A percentile compares a stretch with the other conserved stretches of the same genome.
Evolutionary conservation across 495 filamentous ascomycete species (phyloP).

Genomic region (Penicillium maclennaniae): DNA sequence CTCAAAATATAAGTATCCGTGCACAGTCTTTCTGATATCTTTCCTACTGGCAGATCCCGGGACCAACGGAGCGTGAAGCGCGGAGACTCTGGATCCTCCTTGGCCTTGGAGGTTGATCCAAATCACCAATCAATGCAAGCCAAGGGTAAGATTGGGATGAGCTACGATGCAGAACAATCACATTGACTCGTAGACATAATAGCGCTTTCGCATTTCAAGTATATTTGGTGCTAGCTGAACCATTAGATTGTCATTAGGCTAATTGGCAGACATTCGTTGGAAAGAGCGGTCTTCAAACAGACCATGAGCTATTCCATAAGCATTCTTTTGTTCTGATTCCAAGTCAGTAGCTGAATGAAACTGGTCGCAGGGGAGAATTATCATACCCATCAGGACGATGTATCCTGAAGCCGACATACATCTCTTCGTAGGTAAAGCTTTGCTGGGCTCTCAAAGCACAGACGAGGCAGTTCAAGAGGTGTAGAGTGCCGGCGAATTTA

Average conservation of each 20-base stretch:
- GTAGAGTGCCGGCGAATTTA: conserved; percentile 8
- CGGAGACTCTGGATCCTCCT: not conserved
- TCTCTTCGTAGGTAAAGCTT: conserved; percentile 8
- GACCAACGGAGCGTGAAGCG: not conserved
- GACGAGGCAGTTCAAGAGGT: not conserved
- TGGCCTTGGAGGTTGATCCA: not conserved
- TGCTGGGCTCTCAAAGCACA: not conserved
- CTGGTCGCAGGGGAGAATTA: not conserved
- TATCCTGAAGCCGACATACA: conserved; percentile 32
- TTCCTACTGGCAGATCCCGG: not conserved
- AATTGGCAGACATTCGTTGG: not conserved
- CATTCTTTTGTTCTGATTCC: conserved; percentile 10
- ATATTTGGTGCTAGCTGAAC: conserved; percentile 1
- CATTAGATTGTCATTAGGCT: conserved; percentile 3
- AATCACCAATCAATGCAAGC: not conserved
- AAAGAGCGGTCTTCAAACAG: not conserved
- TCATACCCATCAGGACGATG: conserved; percentile 29
- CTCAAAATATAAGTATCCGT: not conserved
- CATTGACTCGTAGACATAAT: not conserved
- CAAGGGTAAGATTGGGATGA: not conserved
- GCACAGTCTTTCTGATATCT: too few relatives aligned
- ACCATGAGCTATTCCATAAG: not conserved
- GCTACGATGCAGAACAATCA: not conserved
- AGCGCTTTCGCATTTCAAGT: not conserved
- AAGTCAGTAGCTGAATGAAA: conserved; percentile 9